A percentile compares a stretch with the other conserved stretches of the same genome.
Evolutionary conservation across 495 filamentous ascomycete genomes (phyloP).

Genomic region (Patellaria atrata): DNA sequence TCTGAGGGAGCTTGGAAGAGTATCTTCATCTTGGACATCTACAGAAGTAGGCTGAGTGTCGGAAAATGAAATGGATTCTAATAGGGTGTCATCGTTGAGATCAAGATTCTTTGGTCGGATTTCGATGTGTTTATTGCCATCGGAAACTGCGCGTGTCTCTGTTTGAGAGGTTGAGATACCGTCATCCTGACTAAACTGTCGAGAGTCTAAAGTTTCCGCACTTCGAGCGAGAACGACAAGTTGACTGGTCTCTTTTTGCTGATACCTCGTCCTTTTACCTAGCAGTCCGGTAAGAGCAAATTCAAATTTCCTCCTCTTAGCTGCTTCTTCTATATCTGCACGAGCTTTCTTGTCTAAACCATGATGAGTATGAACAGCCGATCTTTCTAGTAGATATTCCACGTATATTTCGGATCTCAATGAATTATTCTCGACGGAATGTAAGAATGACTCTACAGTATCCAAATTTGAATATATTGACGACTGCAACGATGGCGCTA

Average conservation of each 20-base stretch:
- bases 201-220: too few relatives aligned
- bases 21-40: conserved; percentile 33
- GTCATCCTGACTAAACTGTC: too few relatives aligned
- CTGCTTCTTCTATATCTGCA: conserved; percentile 52
- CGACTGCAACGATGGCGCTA: conserved; percentile 48
- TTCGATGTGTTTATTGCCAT: conserved; percentile 16
- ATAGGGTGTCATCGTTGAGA: conserved; percentile 82
- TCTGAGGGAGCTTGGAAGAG: conserved; percentile 43
- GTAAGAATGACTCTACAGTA: conserved; percentile 30
- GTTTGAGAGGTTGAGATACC: too few relatives aligned
- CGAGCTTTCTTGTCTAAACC: conserved; percentile 65
- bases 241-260: conserved; percentile 78
- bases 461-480: conserved; percentile 40
- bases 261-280: conserved; percentile 86
- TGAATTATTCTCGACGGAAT: conserved; percentile 13
- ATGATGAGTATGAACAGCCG: conserved; percentile 71
- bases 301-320: conserved; percentile 47
- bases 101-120: conserved; percentile 56
- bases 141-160: conserved; percentile 4
- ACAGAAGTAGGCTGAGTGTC: conserved; percentile 29
- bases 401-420: conserved; percentile 23
- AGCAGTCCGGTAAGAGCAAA: conserved; percentile 76
- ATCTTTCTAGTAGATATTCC: conserved; percentile 63
- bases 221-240: conserved; percentile 85
- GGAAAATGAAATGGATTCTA: conserved; percentile 73